phyloP scores from a whole-genome alignment of 1,284 basidiomycete species.

The Apiotrichum veenhuisii region DNA sequence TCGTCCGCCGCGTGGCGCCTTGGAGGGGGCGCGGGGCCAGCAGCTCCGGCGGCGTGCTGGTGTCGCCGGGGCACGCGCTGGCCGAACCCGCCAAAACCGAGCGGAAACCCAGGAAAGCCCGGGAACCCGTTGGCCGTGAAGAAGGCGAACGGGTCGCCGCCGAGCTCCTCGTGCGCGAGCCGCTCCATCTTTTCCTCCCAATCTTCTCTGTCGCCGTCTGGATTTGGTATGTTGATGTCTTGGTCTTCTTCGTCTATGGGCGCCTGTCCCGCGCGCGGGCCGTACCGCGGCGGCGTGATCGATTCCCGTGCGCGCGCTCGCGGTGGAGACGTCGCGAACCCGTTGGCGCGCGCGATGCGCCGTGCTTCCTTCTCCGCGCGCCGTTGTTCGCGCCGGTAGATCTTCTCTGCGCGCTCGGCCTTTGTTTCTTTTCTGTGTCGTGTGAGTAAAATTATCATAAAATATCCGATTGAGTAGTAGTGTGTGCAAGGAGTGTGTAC shows the following conservation, averaged over 20 bases:
- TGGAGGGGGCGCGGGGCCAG: neutral
- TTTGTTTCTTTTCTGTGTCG: constrained; percentile 37
- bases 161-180: constrained; percentile 12
- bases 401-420: constrained; percentile 25
- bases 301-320: constrained; percentile 17
- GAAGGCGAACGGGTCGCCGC: neutral
- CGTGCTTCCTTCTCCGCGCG: constrained; percentile 15
- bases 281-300: constrained; percentile 27
- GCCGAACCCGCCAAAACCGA: neutral
- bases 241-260: neutral
- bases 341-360: constrained; percentile 37
- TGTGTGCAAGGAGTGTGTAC: neutral
- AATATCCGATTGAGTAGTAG: neutral
- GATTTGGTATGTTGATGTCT: neutral
- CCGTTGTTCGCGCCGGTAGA: constrained; percentile 32
- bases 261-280: neutral
- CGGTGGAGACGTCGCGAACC: constrained; percentile 23
- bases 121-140: neutral
- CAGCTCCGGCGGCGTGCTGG: neutral
- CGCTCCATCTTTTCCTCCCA: constrained; percentile 26
- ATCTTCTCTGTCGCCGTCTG: constrained; percentile 13
- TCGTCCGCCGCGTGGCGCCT: constrained; percentile 13
- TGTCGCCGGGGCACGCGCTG: constrained; percentile 13
- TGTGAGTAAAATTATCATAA: neutral
- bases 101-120: neutral